Conservation (phyloP, 2,329 filamentous ascomycete species). For the Epichloe glyceriae region DNA sequence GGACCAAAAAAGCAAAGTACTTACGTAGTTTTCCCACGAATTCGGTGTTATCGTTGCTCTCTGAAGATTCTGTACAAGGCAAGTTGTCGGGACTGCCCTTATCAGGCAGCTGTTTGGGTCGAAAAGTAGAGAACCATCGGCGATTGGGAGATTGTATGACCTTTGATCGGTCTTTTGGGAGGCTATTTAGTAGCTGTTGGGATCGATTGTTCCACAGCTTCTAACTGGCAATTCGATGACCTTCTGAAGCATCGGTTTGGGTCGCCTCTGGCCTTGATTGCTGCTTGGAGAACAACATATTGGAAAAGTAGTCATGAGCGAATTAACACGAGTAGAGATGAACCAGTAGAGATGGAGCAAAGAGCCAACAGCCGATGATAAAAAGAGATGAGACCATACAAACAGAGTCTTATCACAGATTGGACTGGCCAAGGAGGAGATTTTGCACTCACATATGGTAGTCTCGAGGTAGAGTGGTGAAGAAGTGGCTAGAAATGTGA, state of each 20-base stretch:
- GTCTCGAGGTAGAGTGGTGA: not conserved
- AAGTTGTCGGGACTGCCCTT: not conserved
- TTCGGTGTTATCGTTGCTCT: not conserved
- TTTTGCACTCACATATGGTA: not conserved
- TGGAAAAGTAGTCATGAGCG: slow-evolving; percentile 8
- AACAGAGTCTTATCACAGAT: not conserved
- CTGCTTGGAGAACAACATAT: slow-evolving; percentile 12
- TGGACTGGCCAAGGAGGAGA: not conserved
- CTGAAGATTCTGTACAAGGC: not conserved
- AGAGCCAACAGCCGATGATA: slow-evolving; percentile 3
- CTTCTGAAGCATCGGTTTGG: slow-evolving; percentile 4
- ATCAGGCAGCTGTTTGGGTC: slow-evolving; percentile 1
- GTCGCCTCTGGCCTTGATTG: slow-evolving; percentile 6
- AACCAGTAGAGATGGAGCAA: slow-evolving; percentile 2
- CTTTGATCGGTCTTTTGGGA: slow-evolving; percentile 1
- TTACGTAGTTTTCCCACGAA: not conserved
- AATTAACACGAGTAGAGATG: slow-evolving; percentile 3
- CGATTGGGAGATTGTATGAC: slow-evolving; percentile 2
- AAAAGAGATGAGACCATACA: not conserved
- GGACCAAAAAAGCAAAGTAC: not conserved
- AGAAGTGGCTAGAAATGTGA: not conserved
- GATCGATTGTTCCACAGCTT: slow-evolving; percentile 15
- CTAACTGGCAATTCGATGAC: slow-evolving; percentile 13
- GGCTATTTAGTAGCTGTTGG: slow-evolving; percentile 5
- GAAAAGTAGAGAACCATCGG: slow-evolving; percentile 11